Conservation (phyloP, 2,329 filamentous ascomycete genomes). For the Sarocladiaceae sp. region DNA sequence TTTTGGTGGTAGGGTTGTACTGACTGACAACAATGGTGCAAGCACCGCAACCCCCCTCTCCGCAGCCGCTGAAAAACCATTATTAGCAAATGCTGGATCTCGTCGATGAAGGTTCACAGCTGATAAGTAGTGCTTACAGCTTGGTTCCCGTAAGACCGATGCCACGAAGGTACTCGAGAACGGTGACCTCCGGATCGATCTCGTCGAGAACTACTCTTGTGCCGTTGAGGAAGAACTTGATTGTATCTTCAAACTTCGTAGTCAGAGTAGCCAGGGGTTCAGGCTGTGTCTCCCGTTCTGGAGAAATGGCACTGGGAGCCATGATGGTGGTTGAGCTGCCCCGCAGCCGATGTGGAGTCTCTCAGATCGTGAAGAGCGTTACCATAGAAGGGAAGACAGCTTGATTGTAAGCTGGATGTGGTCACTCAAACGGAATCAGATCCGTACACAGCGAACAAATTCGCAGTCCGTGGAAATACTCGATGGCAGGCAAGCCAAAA, state of each 20-base stretch:
- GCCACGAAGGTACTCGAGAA: slow-evolving; percentile 88
- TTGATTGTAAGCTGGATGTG: too few species aligned
- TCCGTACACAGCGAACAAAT: too few species aligned
- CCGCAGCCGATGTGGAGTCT: background rate
- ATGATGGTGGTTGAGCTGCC: slow-evolving; percentile 28
- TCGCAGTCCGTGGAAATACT: too few species aligned
- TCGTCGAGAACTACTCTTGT: slow-evolving; percentile 82
- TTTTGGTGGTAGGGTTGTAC: slow-evolving; percentile 84
- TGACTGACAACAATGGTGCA: slow-evolving; percentile 95
- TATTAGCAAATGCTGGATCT: background rate
- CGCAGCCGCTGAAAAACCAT: slow-evolving; percentile 62
- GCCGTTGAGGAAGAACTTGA: slow-evolving; percentile 92
- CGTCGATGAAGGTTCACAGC: background rate
- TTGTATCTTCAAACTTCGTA: slow-evolving; percentile 75
- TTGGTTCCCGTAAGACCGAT: slow-evolving; percentile 95
- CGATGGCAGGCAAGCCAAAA: too few species aligned
- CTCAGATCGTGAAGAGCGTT: background rate
- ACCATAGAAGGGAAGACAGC: too few species aligned
- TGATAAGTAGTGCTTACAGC: slow-evolving; percentile 44
- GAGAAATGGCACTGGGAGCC: slow-evolving; percentile 53
- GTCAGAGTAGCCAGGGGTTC: slow-evolving; percentile 50
- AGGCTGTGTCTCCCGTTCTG: slow-evolving; percentile 33
- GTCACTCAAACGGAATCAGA: too few species aligned
- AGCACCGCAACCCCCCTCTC: slow-evolving; percentile 93
- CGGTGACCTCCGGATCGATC: slow-evolving; percentile 84